Evolutionary conservation across 2,329 filamentous ascomycete genomes (phyloP).

Genomic region (Aspergillus ruber): DNA sequence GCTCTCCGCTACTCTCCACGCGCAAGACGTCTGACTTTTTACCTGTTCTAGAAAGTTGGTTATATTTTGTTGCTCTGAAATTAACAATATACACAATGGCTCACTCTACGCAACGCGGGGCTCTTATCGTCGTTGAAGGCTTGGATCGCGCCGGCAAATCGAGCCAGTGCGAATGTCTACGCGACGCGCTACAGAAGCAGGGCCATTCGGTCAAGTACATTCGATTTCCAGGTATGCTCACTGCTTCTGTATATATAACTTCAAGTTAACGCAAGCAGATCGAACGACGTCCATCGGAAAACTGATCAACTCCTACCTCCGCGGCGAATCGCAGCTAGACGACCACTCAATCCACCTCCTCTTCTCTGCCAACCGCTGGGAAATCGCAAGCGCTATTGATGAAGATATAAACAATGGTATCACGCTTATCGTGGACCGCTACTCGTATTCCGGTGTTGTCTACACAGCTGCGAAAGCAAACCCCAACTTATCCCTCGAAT

Average conservation of each 20-base stretch:
- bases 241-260: neutral
- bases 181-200: slow-evolving; percentile 44
- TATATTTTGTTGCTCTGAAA: slow-evolving; percentile 4
- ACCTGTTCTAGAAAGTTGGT: neutral
- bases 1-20: neutral
- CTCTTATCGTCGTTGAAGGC: slow-evolving; percentile 78
- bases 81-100: neutral
- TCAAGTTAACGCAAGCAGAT: slow-evolving; percentile 48
- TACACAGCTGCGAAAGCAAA: slow-evolving; percentile 86
- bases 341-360: slow-evolving; percentile 86
- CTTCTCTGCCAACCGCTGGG: slow-evolving; percentile 89
- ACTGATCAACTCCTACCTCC: slow-evolving; percentile 80
- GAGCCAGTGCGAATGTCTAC: slow-evolving; percentile 71
- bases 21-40: neutral
- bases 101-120: slow-evolving; percentile 47
- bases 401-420: slow-evolving; percentile 56
- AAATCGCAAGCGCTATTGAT: slow-evolving; percentile 45
- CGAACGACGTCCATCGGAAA: slow-evolving; percentile 76
- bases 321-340: slow-evolving; percentile 64
- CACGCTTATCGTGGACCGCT: slow-evolving; percentile 81
- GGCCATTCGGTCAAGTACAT: slow-evolving; percentile 53
- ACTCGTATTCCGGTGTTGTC: slow-evolving; percentile 90
- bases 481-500: slow-evolving; percentile 61
- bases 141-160: slow-evolving; percentile 88
- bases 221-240: slow-evolving; percentile 57